These are phyloP conservation scores for Saussurea involucrata DNA, from an alignment of 129 eudicot species.

Conservation along the genomic window DNA sequence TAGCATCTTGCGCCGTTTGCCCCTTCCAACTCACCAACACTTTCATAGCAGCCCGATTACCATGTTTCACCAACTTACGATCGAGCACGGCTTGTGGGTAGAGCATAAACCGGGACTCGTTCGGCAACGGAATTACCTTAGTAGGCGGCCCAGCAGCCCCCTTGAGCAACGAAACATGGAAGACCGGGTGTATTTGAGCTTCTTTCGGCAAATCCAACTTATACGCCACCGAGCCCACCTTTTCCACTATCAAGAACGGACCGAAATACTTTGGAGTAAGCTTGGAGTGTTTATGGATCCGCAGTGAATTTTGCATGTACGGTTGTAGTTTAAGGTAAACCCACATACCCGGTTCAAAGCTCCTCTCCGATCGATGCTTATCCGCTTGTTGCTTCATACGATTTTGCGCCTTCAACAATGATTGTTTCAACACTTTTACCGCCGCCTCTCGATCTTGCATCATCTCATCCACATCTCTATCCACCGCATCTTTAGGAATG, in stretches of 20 bases:
- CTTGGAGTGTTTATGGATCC: background rate
- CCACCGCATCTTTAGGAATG: background rate
- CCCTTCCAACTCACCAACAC: background rate
- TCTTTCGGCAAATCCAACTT: background rate
- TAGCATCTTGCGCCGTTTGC: background rate
- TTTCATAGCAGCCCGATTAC: background rate
- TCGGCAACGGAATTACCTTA: background rate
- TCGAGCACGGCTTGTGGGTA: background rate
- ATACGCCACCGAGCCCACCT: background rate
- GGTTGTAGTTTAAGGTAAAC: conserved; percentile 7
- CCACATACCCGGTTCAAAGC: background rate
- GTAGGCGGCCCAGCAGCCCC: background rate
- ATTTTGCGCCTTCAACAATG: background rate
- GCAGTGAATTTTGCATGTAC: background rate
- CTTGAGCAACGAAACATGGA: background rate
- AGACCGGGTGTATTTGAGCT: background rate
- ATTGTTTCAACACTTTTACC: background rate
- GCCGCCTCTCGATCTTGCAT: background rate
- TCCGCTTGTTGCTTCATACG: conserved; percentile 8
- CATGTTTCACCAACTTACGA: background rate
- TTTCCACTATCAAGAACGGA: background rate
- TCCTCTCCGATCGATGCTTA: background rate
- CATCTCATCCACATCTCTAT: background rate
- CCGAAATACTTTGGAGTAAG: background rate
- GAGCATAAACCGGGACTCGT: background rate